These are phyloP conservation scores for Tilletia walkeri DNA, from an alignment of 1,284 basidiomycete genomes.

Conservation along the genomic window DNA sequence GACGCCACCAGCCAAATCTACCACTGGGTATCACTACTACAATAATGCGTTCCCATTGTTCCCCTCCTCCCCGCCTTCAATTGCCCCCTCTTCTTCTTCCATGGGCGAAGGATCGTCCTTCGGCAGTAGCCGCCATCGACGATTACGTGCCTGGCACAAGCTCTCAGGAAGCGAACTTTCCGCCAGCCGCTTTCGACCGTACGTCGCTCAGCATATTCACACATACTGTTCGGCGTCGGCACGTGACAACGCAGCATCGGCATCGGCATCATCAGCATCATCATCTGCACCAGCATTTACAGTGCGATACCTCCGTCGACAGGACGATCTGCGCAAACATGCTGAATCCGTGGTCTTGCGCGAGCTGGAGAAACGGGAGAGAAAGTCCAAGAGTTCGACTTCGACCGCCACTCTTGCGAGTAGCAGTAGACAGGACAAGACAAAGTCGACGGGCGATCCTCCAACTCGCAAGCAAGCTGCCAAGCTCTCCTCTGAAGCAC, in stretches of 20 bases:
- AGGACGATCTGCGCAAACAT: conserved; percentile 9
- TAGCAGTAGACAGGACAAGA: too few species aligned
- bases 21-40: too few species aligned
- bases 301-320: conserved; percentile 6
- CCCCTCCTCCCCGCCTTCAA: background rate
- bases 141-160: conserved; percentile 15
- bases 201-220: conserved; percentile 10
- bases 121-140: background rate
- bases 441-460: background rate
- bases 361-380: conserved; percentile 2
- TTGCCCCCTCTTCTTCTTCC: background rate
- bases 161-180: conserved; percentile 4
- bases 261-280: background rate
- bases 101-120: background rate
- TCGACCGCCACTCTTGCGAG: background rate
- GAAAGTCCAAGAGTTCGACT: background rate
- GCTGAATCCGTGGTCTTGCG: background rate
- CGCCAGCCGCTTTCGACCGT: background rate
- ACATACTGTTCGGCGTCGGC: background rate
- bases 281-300: background rate
- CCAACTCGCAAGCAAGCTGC: background rate
- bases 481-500: conserved; percentile 9
- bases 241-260: background rate
- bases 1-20: background rate
- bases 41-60: background rate